A percentile compares a stretch with the other conserved stretches of the same genome.
Evolutionary conservation across 2,329 filamentous ascomycete genomes (phyloP).

Genomic region (Diaporthe ilicicola): DNA sequence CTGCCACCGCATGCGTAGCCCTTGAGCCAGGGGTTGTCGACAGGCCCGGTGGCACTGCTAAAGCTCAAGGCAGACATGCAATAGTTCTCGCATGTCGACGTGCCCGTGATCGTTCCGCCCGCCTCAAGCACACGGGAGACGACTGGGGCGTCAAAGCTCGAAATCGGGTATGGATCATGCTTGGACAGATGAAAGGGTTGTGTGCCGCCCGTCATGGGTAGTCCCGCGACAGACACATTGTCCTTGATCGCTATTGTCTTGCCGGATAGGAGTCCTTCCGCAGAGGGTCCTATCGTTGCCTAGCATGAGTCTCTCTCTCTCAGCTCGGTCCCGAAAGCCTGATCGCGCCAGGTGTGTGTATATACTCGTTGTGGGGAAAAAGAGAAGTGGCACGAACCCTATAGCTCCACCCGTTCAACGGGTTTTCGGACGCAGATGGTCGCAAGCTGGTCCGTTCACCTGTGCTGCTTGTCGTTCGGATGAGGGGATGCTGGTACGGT

Average conservation of each 20-base stretch:
- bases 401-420: slow-evolving; percentile 30
- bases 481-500: slow-evolving; percentile 18
- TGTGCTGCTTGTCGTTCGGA: neutral
- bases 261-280: slow-evolving; percentile 29
- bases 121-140: slow-evolving; percentile 33
- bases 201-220: slow-evolving; percentile 35
- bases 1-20: slow-evolving; percentile 35
- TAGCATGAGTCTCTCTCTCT: too few relatives aligned
- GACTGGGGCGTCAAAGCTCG: slow-evolving; percentile 34
- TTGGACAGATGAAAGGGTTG: slow-evolving; percentile 32
- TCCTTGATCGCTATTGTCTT: slow-evolving; percentile 35
- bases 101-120: slow-evolving; percentile 33
- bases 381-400: slow-evolving; percentile 13
- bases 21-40: slow-evolving; percentile 34
- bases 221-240: slow-evolving; percentile 35
- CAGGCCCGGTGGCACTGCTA: slow-evolving; percentile 35
- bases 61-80: slow-evolving; percentile 35
- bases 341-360: neutral
- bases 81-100: slow-evolving; percentile 37
- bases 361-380: neutral
- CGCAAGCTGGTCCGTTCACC: slow-evolving; percentile 16
- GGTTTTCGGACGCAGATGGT: slow-evolving; percentile 19
- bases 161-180: slow-evolving; percentile 31
- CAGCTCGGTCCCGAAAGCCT: neutral
- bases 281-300: slow-evolving; percentile 24